phyloP scores from a whole-genome alignment of 768 basidiomycete species.

The Pisolithus tinctorius region DNA sequence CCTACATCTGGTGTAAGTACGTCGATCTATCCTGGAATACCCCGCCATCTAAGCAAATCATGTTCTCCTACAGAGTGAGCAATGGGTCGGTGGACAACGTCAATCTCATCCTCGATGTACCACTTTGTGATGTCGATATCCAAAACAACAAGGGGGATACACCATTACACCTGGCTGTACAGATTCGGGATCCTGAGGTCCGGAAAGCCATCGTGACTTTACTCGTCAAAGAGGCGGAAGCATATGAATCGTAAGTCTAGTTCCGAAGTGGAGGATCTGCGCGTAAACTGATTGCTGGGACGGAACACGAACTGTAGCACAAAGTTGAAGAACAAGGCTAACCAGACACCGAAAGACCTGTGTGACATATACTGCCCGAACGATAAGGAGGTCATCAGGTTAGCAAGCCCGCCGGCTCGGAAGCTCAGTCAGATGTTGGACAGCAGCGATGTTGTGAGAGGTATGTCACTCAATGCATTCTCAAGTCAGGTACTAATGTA shows the following conservation, averaged over 20 bases:
- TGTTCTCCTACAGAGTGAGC: slow-evolving; percentile 8
- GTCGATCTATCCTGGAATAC: neutral
- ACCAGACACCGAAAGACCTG: slow-evolving; percentile 21
- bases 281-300: neutral
- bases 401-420: slow-evolving; percentile 17
- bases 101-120: slow-evolving; percentile 15
- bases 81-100: slow-evolving; percentile 15
- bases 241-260: slow-evolving; percentile 16
- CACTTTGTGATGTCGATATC: slow-evolving; percentile 24
- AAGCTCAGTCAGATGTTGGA: slow-evolving; percentile 5
- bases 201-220: slow-evolving; percentile 16
- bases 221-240: slow-evolving; percentile 18
- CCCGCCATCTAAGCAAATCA: neutral
- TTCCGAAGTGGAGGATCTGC: neutral
- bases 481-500: neutral
- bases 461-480: slow-evolving; percentile 4
- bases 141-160: slow-evolving; percentile 21
- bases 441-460: slow-evolving; percentile 13
- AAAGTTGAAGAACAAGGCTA: slow-evolving; percentile 17
- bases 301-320: slow-evolving; percentile 7
- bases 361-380: slow-evolving; percentile 14
- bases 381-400: slow-evolving; percentile 11
- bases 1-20: slow-evolving; percentile 26
- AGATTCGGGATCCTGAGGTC: slow-evolving; percentile 5
- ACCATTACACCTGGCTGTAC: slow-evolving; percentile 23